Evolutionary conservation across 495 filamentous ascomycete species (phyloP).

Genomic region (Lichina pygmaea): DNA sequence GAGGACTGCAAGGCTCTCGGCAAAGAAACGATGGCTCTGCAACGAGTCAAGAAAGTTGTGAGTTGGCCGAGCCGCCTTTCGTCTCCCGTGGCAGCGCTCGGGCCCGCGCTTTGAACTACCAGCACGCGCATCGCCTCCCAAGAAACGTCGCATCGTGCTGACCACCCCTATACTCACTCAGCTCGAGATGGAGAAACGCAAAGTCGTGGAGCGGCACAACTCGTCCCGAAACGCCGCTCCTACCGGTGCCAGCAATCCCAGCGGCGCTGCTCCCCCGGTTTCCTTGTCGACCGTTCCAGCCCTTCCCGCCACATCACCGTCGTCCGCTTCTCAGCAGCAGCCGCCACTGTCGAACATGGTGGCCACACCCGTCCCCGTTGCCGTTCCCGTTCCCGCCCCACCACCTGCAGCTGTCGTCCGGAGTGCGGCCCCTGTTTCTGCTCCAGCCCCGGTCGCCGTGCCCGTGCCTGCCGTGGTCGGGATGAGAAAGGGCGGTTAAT

Average conservation of each 20-base stretch:
- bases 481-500: not conserved
- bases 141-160: too few species aligned
- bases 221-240: not conserved
- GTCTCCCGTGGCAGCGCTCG: too few species aligned
- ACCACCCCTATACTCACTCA: not conserved
- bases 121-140: too few species aligned
- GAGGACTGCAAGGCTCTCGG: constrained; percentile 3
- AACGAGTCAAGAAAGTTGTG: constrained; percentile 3
- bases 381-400: not conserved
- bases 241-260: not conserved
- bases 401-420: not conserved
- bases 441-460: not conserved
- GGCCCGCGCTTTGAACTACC: too few species aligned
- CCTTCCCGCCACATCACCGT: not conserved
- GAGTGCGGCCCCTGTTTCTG: not conserved
- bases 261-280: not conserved
- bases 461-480: not conserved
- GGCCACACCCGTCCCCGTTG: not conserved
- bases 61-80: not conserved
- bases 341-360: too few species aligned
- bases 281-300: not conserved
- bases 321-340: too few species aligned
- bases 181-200: constrained; percentile 5
- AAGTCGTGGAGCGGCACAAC: not conserved
- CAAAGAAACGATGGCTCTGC: constrained; percentile 1